These are phyloP conservation scores for Stenogyne calaminthoides DNA, from an alignment of 305 asterid species.

Conservation along the genomic window DNA sequence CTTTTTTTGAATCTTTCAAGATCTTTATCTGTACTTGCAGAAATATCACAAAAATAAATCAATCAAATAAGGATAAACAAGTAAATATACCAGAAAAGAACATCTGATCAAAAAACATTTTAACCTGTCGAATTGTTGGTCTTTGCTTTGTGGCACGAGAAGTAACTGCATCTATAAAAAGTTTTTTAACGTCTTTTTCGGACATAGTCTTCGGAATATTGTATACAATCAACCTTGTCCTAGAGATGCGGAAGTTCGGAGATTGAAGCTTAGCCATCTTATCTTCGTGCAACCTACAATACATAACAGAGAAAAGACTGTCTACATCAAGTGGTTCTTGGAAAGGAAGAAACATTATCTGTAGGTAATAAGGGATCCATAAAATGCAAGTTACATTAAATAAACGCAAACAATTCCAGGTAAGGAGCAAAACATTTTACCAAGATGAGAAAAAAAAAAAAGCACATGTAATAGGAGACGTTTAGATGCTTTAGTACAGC, in stretches of 20 bases:
- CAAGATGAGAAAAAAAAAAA: neutral
- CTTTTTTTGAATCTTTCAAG: slow-evolving; percentile 63
- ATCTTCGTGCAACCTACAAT: slow-evolving; percentile 80
- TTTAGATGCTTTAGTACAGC: neutral
- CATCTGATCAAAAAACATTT: slow-evolving; percentile 8
- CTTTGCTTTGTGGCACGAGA: slow-evolving; percentile 96
- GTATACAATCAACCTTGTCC: slow-evolving; percentile 83
- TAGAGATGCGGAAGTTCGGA: slow-evolving; percentile 90
- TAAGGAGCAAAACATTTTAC: slow-evolving; percentile 8
- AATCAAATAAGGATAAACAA: neutral
- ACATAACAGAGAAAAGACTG: slow-evolving; percentile 6
- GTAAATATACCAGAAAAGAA: slow-evolving; percentile 14
- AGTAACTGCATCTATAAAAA: slow-evolving; percentile 70
- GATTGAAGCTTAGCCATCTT: slow-evolving; percentile 80
- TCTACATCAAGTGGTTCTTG: neutral
- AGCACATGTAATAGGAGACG: neutral
- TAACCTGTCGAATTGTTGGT: slow-evolving; percentile 83
- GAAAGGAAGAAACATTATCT: neutral
- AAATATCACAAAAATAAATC: slow-evolving; percentile 17
- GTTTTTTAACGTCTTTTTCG: slow-evolving; percentile 61
- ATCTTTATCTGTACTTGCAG: slow-evolving; percentile 63
- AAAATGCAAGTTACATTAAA: neutral
- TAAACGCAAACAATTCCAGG: neutral
- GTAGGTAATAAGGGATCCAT: neutral
- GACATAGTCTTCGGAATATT: slow-evolving; percentile 81